A percentile compares a stretch with the other conserved stretches of the same genome.
These are phyloP conservation scores for Chrysanthemum lavandulifolium DNA, from an alignment of 129 eudicot species.

Conservation along the genomic window DNA sequence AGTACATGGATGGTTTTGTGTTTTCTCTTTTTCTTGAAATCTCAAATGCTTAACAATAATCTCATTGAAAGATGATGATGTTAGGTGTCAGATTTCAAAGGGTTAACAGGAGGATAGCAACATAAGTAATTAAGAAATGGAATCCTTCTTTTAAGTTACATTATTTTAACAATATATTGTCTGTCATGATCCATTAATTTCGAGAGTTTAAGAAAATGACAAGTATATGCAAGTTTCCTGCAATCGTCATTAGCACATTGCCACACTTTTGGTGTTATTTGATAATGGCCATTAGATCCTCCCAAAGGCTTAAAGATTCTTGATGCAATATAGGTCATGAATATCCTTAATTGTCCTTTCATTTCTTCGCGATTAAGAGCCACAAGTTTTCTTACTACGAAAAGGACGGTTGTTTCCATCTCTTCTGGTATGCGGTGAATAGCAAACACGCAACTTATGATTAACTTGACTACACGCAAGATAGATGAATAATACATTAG, in stretches of 20 bases:
- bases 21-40: background rate
- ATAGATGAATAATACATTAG: background rate
- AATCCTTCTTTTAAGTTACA: background rate
- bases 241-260: slow-evolving; percentile 21
- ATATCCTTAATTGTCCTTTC: slow-evolving; percentile 25
- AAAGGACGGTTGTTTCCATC: background rate
- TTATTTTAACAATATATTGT: slow-evolving; percentile 2
- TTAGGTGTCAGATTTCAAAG: slow-evolving; percentile 12
- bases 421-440: background rate
- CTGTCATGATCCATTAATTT: slow-evolving; percentile 16
- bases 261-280: slow-evolving; percentile 6
- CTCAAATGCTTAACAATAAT: background rate
- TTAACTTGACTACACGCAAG: background rate
- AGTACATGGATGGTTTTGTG: background rate
- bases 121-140: background rate
- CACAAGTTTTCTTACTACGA: background rate
- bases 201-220: slow-evolving; percentile 25
- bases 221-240: slow-evolving; percentile 20
- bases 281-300: slow-evolving; percentile 38
- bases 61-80: background rate
- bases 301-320: slow-evolving; percentile 42
- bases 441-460: background rate
- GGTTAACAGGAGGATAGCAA: background rate
- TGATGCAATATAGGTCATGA: slow-evolving; percentile 15
- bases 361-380: slow-evolving; percentile 19